These are phyloP conservation scores for Jimgerdemannia lactiflua DNA, from an alignment of 192 early-diverging fungal species.

Conservation along the genomic window DNA sequence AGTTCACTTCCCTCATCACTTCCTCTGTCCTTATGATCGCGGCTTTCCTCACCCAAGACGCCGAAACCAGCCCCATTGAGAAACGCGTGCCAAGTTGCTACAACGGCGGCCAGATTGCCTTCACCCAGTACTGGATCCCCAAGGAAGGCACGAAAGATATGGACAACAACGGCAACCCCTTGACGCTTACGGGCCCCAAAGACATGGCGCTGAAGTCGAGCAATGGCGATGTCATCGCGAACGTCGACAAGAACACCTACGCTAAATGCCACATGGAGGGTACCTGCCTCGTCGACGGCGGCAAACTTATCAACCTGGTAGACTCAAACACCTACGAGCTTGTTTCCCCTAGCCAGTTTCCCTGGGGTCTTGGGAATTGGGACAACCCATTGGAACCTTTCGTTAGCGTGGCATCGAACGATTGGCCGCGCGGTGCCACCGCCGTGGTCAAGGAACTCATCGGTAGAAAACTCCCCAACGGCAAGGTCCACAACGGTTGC, in stretches of 20 bases:
- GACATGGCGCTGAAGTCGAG: conserved; percentile 10
- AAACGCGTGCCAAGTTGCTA: neutral
- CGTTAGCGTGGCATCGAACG: conserved; percentile 20
- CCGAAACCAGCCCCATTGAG: neutral
- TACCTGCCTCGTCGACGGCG: conserved; percentile 9
- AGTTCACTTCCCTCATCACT: neutral
- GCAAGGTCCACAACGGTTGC: conserved; percentile 29
- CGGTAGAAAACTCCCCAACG: conserved; percentile 17
- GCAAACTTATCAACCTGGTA: conserved; percentile 11
- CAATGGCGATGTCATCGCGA: conserved; percentile 22
- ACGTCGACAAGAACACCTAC: conserved; percentile 23
- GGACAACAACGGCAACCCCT: conserved; percentile 27
- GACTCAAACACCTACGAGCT: conserved; percentile 6
- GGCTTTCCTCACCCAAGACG: neutral
- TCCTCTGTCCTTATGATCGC: neutral
- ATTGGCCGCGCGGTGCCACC: conserved; percentile 13
- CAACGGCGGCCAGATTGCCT: neutral
- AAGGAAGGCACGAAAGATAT: conserved; percentile 33
- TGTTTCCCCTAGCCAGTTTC: conserved; percentile 2
- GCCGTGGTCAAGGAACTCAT: conserved; percentile 15
- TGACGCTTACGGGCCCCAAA: conserved; percentile 14
- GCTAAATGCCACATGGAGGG: conserved; percentile 25
- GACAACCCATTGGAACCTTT: conserved; percentile 19
- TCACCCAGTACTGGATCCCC: conserved; percentile 32
- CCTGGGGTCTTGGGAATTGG: conserved; percentile 7